Conservation (phyloP, 1,284 basidiomycete species). For the Agaricales sp. region DNA sequence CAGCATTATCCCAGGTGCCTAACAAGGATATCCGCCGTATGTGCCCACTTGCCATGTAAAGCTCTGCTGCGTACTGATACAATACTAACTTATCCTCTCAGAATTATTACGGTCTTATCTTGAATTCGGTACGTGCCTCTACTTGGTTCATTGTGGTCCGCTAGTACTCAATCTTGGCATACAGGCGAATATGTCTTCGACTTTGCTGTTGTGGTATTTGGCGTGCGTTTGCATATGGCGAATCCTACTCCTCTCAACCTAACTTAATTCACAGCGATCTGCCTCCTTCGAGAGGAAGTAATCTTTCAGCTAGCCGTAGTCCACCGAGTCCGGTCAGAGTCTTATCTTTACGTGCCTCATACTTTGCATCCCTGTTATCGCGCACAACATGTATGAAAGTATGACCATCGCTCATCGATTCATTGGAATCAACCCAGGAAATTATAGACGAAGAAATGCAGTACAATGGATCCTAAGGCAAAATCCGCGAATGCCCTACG, state of each 20-base stretch:
- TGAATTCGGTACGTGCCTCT: conserved; percentile 49
- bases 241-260: neutral
- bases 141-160: neutral
- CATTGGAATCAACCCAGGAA: conserved; percentile 75
- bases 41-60: conserved; percentile 22
- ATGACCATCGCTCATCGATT: neutral
- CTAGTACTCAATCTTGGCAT: conserved; percentile 5
- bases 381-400: neutral
- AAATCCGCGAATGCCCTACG: conserved; percentile 94
- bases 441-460: conserved; percentile 99
- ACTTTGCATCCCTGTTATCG: neutral
- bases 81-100: conserved; percentile 19
- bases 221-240: conserved; percentile 36
- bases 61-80: conserved; percentile 4
- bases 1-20: conserved; percentile 57
- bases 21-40: conserved; percentile 78
- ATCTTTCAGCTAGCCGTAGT: too few species aligned
- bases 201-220: conserved; percentile 71
- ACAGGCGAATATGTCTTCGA: conserved; percentile 74
- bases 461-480: conserved; percentile 83
- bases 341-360: conserved; percentile 5
- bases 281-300: conserved; percentile 52
- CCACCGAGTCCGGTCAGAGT: neutral
- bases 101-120: conserved; percentile 67
- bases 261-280: conserved; percentile 43